These are phyloP conservation scores for Pterocarpus santalinus DNA, from an alignment of 306 rosid genomes.

Conservation along the genomic window DNA sequence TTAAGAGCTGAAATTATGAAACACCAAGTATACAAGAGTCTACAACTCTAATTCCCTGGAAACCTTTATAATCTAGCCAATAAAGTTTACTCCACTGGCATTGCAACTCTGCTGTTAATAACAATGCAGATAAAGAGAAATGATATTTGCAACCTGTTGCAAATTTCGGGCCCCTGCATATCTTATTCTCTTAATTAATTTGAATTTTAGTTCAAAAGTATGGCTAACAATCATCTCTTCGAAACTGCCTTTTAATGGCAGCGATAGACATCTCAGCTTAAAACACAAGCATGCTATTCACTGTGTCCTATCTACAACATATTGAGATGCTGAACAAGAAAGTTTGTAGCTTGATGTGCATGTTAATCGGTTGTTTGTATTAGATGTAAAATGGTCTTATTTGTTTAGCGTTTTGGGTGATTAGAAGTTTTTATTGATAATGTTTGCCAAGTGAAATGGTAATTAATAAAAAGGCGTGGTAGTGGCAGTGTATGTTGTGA, in stretches of 20 bases:
- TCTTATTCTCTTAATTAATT: constrained; percentile 8
- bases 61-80: constrained; percentile 6
- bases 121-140: constrained; percentile 1
- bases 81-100: no score
- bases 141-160: constrained; percentile 15
- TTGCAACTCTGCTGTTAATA: no score
- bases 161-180: constrained; percentile 4
- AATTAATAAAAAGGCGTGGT: no score
- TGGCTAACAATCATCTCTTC: not conserved
- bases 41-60: constrained; percentile 9
- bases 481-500: no score
- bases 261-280: not conserved
- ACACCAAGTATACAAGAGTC: not conserved
- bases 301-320: not conserved
- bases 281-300: constrained; percentile 24
- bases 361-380: no score
- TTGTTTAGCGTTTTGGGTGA: no score
- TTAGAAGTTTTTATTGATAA: no score
- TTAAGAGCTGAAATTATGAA: not conserved
- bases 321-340: not conserved
- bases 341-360: no score
- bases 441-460: no score
- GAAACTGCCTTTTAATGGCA: not conserved
- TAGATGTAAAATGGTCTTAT: no score
- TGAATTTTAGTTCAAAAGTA: not conserved